phyloP scores from a whole-genome alignment of 306 rosid genomes.

The Vigna unguiculata region DNA sequence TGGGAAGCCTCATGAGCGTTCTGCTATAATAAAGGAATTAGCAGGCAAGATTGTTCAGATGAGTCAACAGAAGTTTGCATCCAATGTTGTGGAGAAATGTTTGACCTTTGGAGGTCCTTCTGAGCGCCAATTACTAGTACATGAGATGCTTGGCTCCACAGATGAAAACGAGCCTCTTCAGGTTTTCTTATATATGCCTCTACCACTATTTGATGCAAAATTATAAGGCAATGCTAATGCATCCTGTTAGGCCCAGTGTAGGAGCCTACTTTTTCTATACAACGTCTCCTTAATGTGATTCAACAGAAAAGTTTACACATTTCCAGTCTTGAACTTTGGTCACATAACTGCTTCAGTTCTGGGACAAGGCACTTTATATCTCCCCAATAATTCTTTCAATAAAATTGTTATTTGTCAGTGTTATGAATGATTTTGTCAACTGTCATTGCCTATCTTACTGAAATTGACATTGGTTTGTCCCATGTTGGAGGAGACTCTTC shows the following conservation, averaged over 20 bases:
- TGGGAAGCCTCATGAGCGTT: slow-evolving; percentile 92
- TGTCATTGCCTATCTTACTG: no score
- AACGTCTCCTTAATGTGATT: neutral
- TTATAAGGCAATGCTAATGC: neutral
- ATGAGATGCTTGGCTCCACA: slow-evolving; percentile 94
- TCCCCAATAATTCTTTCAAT: neutral
- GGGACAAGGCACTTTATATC: neutral
- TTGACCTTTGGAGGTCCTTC: slow-evolving; percentile 87
- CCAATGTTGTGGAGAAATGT: slow-evolving; percentile 94
- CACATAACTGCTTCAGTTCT: neutral
- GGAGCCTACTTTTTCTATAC: neutral
- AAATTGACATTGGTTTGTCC: neutral
- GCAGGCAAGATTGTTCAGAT: slow-evolving; percentile 89
- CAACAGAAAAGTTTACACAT: neutral
- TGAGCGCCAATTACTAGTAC: slow-evolving; percentile 83
- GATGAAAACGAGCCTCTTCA: slow-evolving; percentile 99
- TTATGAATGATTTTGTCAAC: neutral
- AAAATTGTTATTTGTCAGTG: no score
- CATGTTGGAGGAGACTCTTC: neutral
- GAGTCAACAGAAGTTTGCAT: slow-evolving; percentile 96
- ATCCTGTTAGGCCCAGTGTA: neutral
- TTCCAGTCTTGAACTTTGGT: neutral
- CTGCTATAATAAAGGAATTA: slow-evolving; percentile 86
- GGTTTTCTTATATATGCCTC: slow-evolving; percentile 47
- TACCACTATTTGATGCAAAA: neutral